Percentiles rank a stretch among this genome's conserved stretches.
These are phyloP conservation scores for Quercus suber DNA, from an alignment of 306 rosid genomes.

Conservation along the genomic window DNA sequence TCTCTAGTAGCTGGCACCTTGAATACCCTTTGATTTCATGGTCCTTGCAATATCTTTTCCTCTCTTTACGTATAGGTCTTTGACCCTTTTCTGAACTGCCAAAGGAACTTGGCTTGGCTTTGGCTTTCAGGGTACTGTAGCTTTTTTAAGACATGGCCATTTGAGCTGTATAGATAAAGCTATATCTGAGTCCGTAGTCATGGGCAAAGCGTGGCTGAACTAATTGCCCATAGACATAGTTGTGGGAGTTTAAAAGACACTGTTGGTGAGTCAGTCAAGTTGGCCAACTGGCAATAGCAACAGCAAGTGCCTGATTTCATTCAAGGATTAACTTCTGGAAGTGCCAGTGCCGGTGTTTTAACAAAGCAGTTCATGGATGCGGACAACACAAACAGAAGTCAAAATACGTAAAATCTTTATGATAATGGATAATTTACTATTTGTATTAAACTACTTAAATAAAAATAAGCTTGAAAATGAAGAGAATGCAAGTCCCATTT, in stretches of 20 bases:
- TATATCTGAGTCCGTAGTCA: background rate
- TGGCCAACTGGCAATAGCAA: background rate
- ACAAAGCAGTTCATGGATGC: background rate
- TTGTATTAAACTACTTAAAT: no score
- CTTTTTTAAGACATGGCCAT: background rate
- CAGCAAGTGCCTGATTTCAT: background rate
- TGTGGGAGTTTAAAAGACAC: background rate
- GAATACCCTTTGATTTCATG: background rate
- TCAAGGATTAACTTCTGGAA: background rate
- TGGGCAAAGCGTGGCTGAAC: background rate
- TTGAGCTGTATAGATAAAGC: conserved; percentile 1
- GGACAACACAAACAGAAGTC: background rate
- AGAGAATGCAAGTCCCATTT: no score
- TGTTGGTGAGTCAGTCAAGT: background rate
- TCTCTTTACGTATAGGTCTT: background rate
- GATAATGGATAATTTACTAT: no score
- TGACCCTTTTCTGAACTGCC: background rate
- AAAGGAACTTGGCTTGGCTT: background rate
- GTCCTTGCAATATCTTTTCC: background rate
- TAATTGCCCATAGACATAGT: background rate
- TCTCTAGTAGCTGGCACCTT: background rate
- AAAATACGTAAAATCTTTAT: no score
- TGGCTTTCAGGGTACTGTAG: background rate
- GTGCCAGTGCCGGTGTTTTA: background rate
- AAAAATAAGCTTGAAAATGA: no score